Percentiles rank a stretch among this genome's conserved stretches.
These are phyloP conservation scores for Dillenia turbinata DNA, from an alignment of 164 flowering plant species.

Conservation along the genomic window DNA sequence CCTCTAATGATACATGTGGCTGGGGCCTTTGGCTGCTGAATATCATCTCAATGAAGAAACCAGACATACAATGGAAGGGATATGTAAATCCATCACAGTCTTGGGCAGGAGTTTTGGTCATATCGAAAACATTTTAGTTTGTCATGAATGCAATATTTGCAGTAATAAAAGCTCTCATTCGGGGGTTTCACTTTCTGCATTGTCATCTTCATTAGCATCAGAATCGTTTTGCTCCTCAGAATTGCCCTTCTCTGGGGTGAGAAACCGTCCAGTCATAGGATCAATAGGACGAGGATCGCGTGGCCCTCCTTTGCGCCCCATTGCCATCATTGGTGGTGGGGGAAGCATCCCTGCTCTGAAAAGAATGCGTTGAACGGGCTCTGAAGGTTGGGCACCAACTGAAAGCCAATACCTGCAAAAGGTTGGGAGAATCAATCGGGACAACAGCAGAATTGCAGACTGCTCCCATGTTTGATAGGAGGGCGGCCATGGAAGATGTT, in stretches of 20 bases:
- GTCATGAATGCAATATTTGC: too few relatives aligned
- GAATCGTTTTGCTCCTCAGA: conserved; percentile 11
- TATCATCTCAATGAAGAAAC: too few relatives aligned
- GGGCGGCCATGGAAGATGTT: neutral
- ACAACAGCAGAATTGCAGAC: neutral
- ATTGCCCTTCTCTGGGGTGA: conserved; percentile 18
- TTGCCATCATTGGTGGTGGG: conserved; percentile 91
- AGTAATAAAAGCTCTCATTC: too few relatives aligned
- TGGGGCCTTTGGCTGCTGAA: too few relatives aligned
- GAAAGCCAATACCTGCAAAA: conserved; percentile 65
- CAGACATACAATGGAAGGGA: too few relatives aligned
- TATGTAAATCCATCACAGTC: too few relatives aligned
- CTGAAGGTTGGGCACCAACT: conserved; percentile 81
- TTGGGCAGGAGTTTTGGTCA: too few relatives aligned
- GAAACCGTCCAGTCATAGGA: conserved; percentile 65
- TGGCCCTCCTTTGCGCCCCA: conserved; percentile 91
- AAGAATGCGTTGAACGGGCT: conserved; percentile 61
- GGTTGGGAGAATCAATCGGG: neutral
- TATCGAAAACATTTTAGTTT: too few relatives aligned
- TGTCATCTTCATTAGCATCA: conserved; percentile 10
- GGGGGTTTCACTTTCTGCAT: too few relatives aligned
- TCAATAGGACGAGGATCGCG: conserved; percentile 67
- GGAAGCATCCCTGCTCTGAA: conserved; percentile 76
- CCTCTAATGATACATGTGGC: too few relatives aligned
- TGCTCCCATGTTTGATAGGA: neutral